phyloP scores from a whole-genome alignment of 108 stramenopile genomes.

The Aureococcus anophagefferens region DNA sequence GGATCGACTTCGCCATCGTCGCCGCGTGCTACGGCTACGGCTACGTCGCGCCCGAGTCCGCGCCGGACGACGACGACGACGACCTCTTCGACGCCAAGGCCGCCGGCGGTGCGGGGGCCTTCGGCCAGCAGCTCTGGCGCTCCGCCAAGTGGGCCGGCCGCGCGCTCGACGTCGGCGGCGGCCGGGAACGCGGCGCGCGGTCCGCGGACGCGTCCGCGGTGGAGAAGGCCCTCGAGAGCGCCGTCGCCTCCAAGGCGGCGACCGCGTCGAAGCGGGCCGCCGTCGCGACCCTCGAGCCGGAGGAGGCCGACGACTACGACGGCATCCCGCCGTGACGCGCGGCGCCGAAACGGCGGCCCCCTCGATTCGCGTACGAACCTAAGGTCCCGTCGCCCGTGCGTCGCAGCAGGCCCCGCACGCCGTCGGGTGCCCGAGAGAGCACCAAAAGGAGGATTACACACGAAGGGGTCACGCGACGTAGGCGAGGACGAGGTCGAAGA shows the following conservation, averaged over 20 bases:
- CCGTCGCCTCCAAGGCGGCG: neutral
- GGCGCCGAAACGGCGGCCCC: too few relatives aligned
- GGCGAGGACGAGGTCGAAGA: too few relatives aligned
- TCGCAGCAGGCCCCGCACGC: too few relatives aligned
- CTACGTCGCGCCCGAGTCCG: neutral
- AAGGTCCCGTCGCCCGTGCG: too few relatives aligned
- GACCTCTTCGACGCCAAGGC: constrained; percentile 2
- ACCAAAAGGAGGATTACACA: too few relatives aligned
- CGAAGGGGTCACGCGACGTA: too few relatives aligned
- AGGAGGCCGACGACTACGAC: too few relatives aligned
- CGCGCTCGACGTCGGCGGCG: constrained; percentile 9
- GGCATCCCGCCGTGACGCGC: too few relatives aligned
- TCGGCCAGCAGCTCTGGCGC: constrained; percentile 5
- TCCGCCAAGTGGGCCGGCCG: neutral
- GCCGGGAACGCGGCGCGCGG: constrained; percentile 10
- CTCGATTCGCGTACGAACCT: too few relatives aligned
- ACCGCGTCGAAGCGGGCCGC: too few relatives aligned
- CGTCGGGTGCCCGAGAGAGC: too few relatives aligned
- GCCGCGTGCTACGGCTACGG: constrained; percentile 9
- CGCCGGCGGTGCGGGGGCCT: neutral
- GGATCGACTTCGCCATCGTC: constrained; percentile 1
- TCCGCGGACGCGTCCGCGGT: neutral
- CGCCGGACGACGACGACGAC: neutral
- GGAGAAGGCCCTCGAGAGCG: neutral
- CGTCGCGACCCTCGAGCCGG: too few relatives aligned